These are phyloP conservation scores for Yarrowia divulgata DNA, from an alignment of 805 yeast species.

Conservation along the genomic window DNA sequence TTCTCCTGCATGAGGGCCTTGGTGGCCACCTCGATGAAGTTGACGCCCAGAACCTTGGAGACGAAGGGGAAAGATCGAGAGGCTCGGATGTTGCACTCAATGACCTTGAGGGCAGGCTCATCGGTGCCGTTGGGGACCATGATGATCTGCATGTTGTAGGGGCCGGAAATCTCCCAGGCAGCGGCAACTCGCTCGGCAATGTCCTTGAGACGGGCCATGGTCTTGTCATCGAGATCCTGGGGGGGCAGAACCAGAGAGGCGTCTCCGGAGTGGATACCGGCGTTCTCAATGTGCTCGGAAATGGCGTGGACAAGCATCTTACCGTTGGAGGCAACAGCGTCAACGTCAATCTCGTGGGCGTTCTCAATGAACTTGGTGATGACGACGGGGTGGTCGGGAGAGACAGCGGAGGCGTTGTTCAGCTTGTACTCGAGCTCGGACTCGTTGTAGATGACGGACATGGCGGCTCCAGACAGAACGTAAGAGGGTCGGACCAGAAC, in stretches of 20 bases:
- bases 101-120: slow-evolving; percentile 81
- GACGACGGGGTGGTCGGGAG: slow-evolving; percentile 97
- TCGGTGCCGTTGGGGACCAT: slow-evolving; percentile 69
- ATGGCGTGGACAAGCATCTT: slow-evolving; percentile 91
- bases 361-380: slow-evolving; percentile 95
- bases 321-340: slow-evolving; percentile 93
- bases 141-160: slow-evolving; percentile 97
- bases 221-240: slow-evolving; percentile 69
- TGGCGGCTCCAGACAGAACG: slow-evolving; percentile 97
- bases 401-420: slow-evolving; percentile 87
- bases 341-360: slow-evolving; percentile 96
- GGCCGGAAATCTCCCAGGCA: slow-evolving; percentile 97
- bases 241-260: slow-evolving; percentile 97
- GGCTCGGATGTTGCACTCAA: slow-evolving; percentile 98
- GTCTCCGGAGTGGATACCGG: slow-evolving; percentile 99
- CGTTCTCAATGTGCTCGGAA: slow-evolving; percentile 97
- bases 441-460: slow-evolving; percentile 87
- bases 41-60: slow-evolving; percentile 92
- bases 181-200: slow-evolving; percentile 92
- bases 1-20: slow-evolving; percentile 75
- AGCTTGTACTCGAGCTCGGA: slow-evolving; percentile 82
- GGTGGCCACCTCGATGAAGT: slow-evolving; percentile 94
- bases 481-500: slow-evolving; percentile 97
- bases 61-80: slow-evolving; percentile 99
- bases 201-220: slow-evolving; percentile 76